Conservation (phyloP, 179 eudicot species). For the Nepenthes alata region DNA sequence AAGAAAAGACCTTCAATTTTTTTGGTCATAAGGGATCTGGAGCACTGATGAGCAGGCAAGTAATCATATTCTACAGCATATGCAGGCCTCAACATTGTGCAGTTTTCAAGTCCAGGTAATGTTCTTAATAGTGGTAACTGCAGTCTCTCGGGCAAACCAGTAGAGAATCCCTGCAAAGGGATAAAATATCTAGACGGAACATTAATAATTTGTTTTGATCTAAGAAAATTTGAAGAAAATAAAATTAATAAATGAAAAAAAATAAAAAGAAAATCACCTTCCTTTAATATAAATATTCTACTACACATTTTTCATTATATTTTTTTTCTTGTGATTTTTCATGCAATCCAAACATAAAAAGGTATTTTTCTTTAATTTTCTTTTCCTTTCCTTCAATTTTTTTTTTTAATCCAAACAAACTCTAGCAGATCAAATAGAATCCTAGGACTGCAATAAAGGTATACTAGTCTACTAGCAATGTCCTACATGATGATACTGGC, state of each 20-base stretch:
- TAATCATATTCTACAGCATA: slow-evolving; percentile 98
- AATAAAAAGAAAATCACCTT: background rate
- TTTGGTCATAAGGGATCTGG: slow-evolving; percentile 94
- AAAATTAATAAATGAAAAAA: no score
- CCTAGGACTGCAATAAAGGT: background rate
- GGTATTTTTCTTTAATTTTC: no score
- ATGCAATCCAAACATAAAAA: no score
- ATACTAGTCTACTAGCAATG: background rate
- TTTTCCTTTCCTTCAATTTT: no score
- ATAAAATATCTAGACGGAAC: background rate
- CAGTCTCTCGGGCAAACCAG: slow-evolving; percentile 95
- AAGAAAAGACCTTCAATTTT: slow-evolving; percentile 91
- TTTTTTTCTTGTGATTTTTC: no score
- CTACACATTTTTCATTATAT: no score
- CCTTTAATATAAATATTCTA: no score
- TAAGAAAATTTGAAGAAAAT: no score
- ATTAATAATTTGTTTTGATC: no score
- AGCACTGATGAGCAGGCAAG: slow-evolving; percentile 94
- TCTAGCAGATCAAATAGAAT: background rate
- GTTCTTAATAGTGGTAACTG: slow-evolving; percentile 87
- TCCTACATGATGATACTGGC: no score
- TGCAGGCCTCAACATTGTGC: slow-evolving; percentile 96
- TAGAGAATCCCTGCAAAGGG: slow-evolving; percentile 70
- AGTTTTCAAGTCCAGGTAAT: slow-evolving; percentile 92
- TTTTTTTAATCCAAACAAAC: no score